Conservation (phyloP, 2,329 filamentous ascomycete genomes). For the Cryphonectria parasitica region DNA sequence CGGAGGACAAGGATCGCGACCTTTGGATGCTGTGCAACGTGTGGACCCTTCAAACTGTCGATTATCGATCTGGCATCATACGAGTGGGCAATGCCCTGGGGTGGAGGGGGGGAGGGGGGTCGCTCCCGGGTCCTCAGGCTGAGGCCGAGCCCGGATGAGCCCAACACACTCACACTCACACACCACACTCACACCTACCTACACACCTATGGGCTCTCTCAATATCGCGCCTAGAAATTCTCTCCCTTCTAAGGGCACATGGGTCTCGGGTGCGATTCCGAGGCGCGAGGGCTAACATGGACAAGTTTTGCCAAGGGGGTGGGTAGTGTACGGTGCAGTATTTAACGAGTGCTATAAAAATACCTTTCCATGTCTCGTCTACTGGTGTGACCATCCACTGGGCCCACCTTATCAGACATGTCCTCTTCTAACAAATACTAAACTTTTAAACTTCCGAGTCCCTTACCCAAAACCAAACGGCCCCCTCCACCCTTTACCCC, state of each 20-base stretch:
- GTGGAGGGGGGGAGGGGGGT: constrained; percentile 9
- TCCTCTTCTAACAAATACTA: constrained; percentile 5
- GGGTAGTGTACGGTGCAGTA: neutral
- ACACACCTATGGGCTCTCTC: neutral
- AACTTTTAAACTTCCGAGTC: neutral
- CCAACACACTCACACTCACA: neutral
- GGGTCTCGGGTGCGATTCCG: constrained; percentile 9
- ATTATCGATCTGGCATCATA: constrained; percentile 29
- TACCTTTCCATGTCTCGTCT: neutral
- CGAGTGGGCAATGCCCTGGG: constrained; percentile 16
- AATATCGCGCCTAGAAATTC: neutral
- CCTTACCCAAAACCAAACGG: neutral
- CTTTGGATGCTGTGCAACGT: constrained; percentile 25
- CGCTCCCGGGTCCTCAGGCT: constrained; percentile 6
- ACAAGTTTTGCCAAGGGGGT: neutral
- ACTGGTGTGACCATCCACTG: neutral
- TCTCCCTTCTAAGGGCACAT: neutral
- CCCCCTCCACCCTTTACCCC: neutral
- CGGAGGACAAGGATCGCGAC: constrained; percentile 14
- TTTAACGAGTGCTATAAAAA: neutral
- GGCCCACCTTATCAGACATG: too few relatives aligned
- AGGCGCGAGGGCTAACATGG: neutral
- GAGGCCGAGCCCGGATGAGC: constrained; percentile 20
- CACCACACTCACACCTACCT: neutral
- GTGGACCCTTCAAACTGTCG: constrained; percentile 30